Percentiles rank a stretch among this genome's conserved stretches.
These are phyloP conservation scores for Vickermania ingenoplastis DNA, from an alignment of 208 protist species.

Conservation along the genomic window DNA sequence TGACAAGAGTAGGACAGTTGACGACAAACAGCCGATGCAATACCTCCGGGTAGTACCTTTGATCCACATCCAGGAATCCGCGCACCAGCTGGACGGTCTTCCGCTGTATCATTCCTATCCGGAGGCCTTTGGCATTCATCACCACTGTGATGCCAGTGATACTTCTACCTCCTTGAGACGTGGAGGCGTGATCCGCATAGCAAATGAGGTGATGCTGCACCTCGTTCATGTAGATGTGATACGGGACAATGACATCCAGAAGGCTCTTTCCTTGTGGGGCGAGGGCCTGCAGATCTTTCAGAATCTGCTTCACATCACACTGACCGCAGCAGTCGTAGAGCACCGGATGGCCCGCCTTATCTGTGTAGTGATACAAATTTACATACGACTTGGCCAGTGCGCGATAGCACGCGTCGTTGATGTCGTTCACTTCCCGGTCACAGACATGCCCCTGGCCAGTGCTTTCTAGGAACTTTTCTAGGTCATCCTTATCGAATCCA, in stretches of 20 bases:
- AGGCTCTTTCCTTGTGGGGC: slow-evolving; percentile 21
- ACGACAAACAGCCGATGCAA: slow-evolving; percentile 68
- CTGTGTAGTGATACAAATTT: slow-evolving; percentile 60
- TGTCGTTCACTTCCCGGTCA: slow-evolving; percentile 6
- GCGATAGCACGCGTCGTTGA: slow-evolving; percentile 27
- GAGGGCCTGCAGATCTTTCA: slow-evolving; percentile 19
- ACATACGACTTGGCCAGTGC: slow-evolving; percentile 37
- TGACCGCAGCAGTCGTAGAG: slow-evolving; percentile 53
- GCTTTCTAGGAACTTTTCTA: slow-evolving; percentile 18
- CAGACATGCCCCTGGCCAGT: slow-evolving; percentile 1
- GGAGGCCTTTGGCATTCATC: slow-evolving; percentile 43
- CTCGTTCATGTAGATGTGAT: slow-evolving; percentile 73
- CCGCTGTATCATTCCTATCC: slow-evolving; percentile 36
- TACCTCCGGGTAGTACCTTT: slow-evolving; percentile 65
- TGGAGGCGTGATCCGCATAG: slow-evolving; percentile 25
- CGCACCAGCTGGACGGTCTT: slow-evolving; percentile 35
- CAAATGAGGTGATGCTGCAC: slow-evolving; percentile 53
- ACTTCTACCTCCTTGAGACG: slow-evolving; percentile 14
- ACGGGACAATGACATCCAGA: slow-evolving; percentile 38
- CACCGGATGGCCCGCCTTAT: slow-evolving; percentile 68
- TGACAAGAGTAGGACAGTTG: slow-evolving; percentile 44
- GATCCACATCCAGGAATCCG: slow-evolving; percentile 48
- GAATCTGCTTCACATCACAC: slow-evolving; percentile 21
- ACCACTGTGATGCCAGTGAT: slow-evolving; percentile 63
- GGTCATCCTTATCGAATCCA: slow-evolving; percentile 33